Conservation (phyloP, 768 basidiomycete genomes). For the Mycena maculata region DNA sequence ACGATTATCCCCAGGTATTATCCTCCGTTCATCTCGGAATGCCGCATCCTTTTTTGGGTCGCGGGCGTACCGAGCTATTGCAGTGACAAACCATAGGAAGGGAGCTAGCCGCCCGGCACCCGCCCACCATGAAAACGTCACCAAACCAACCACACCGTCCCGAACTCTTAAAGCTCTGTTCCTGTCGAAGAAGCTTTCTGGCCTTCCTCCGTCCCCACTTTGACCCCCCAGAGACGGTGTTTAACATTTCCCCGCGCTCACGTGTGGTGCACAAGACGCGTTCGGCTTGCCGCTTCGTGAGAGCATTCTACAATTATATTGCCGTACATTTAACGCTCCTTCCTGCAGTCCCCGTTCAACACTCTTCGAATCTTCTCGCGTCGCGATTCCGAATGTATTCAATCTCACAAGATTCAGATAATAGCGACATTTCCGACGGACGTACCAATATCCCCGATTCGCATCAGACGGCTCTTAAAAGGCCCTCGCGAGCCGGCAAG, state of each 20-base stretch:
- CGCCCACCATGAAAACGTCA: not conserved
- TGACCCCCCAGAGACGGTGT: too few relatives aligned
- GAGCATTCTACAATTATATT: not conserved
- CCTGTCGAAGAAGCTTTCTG: not conserved
- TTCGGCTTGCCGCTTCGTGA: conserved; percentile 20
- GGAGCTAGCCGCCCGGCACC: not conserved
- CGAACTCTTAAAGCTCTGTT: not conserved
- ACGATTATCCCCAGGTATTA: not conserved
- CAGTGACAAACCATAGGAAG: not conserved
- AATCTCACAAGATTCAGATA: conserved; percentile 14
- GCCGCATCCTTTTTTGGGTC: not conserved
- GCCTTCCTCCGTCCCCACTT: too few relatives aligned
- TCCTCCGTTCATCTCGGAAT: not conserved
- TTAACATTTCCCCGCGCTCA: conserved; percentile 21
- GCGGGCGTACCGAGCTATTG: conserved; percentile 23
- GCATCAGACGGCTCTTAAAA: not conserved
- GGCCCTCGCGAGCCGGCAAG: conserved; percentile 8
- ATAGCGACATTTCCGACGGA: conserved; percentile 17
- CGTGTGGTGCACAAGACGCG: conserved; percentile 11
- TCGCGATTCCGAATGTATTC: conserved; percentile 7
- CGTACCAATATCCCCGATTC: not conserved
- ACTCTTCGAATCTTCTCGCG: not conserved
- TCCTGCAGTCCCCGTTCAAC: not conserved
- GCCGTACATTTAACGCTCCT: conserved; percentile 28
- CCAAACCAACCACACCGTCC: not conserved